Base-by-base conservation (phyloP, 2,329 filamentous ascomycete genomes). In the Fusarium poae region DNA sequence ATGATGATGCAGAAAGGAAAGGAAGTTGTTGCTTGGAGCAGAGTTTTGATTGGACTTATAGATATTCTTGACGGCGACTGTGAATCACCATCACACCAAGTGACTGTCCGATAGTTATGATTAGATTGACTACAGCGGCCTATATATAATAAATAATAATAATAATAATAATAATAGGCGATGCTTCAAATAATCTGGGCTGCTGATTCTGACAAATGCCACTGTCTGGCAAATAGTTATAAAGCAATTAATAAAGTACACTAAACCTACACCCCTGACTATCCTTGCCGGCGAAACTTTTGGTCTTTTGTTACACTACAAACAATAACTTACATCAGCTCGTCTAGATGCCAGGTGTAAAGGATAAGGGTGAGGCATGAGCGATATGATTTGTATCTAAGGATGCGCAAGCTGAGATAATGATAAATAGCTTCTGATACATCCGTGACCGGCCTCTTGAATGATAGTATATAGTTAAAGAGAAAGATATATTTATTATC, bases 401-500 rank as follows among this genome's bases (percentile, higher is more conserved):
- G 43, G 63, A 62, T 59, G 65, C 54, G 57, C 62, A 62, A 70
- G 59, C 49, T 68, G 53, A 68, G 55, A 43, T 60, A 56, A 65
- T 48, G 45, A n/a, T 39, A 16, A 20, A 43, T 35, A 13, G 40
- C 62, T 66, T 25, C 16, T 9, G 18, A 30, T 39, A 20, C 42
- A 8, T 11, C 18, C 12, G 20, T 30, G 32, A 9, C 46, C 9
- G 13, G 27, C 35, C 42, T 35, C 35, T 15, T 13, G 11, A 16
- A 23, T 30, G 12, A 30, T 23, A 3, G 29, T 35, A 15, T 16
- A 9, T 10, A 29, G 13, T n/a, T 32, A 5, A 34, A 30, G 57
- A n/a, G 13, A 39, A 12, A n/a, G 21, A 8, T 21, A 13, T 39
- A 21, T 3, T 32, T 9, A 8, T 20, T 42, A 9, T 10, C 3